Percentiles rank a stretch among this genome's conserved stretches.
Conservation (phyloP, 495 filamentous ascomycete species). For the Tuber melanosporum region DNA sequence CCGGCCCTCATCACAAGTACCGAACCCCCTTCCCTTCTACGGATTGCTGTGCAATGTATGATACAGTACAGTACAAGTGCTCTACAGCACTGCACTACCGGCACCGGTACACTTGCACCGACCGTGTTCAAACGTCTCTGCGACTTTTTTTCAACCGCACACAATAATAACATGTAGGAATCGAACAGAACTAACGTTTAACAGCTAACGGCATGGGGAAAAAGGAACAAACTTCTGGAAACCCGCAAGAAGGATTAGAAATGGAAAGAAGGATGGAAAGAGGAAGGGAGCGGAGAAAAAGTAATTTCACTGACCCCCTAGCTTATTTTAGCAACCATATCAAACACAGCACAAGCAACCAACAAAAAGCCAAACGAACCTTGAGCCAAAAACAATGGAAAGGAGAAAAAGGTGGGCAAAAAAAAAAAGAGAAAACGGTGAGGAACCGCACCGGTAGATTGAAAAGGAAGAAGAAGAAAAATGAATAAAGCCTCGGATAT, state of each 20-base stretch:
- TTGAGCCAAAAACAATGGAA: conserved; percentile 8
- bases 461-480: background rate
- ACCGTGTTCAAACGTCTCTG: background rate
- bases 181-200: background rate
- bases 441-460: background rate
- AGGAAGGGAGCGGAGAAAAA: background rate
- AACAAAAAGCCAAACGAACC: background rate
- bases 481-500: background rate
- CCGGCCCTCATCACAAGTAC: conserved; percentile 7
- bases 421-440: background rate
- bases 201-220: conserved; percentile 1
- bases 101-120: background rate
- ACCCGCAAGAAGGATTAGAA: conserved; percentile 12
- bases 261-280: background rate
- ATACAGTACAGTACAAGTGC: conserved; percentile 2
- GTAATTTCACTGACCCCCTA: background rate
- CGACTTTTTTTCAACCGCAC: background rate
- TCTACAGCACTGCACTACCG: background rate
- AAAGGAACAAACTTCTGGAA: conserved; percentile 23
- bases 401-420: background rate
- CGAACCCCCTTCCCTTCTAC: conserved; percentile 7
- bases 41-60: background rate
- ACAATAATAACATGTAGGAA: background rate
- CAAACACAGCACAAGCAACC: conserved; percentile 2
- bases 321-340: background rate